Conservation (phyloP, 2,329 filamentous ascomycete species). For the Shiraia sp. region DNA sequence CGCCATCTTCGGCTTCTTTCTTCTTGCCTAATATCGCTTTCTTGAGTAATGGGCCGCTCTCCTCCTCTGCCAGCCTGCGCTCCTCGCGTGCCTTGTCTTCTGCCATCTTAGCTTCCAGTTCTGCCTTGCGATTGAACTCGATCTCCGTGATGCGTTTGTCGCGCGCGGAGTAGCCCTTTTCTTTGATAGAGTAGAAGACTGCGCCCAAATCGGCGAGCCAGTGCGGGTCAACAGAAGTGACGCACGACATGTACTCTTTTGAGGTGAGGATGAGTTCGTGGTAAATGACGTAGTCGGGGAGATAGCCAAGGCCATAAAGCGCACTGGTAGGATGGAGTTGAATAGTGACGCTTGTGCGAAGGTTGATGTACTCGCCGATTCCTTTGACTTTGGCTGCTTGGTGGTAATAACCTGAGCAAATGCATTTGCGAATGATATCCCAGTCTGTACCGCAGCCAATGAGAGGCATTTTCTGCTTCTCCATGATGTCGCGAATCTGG, state of each 20-base stretch:
- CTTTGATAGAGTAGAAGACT: conserved; percentile 96
- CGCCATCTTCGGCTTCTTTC: conserved; percentile 40
- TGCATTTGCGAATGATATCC: conserved; percentile 93
- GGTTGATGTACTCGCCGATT: conserved; percentile 95
- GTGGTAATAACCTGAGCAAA: conserved; percentile 97
- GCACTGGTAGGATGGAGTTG: conserved; percentile 93
- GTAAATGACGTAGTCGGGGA: conserved; percentile 96
- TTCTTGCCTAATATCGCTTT: conserved; percentile 29
- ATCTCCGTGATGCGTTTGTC: conserved; percentile 87
- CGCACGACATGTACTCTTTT: conserved; percentile 97
- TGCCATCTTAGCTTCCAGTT: conserved; percentile 91
- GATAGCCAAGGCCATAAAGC: conserved; percentile 87
- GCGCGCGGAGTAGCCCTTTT: conserved; percentile 90
- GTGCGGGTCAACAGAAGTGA: conserved; percentile 93
- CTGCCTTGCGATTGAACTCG: conserved; percentile 90
- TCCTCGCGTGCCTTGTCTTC: conserved; percentile 75
- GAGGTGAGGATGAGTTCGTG: conserved; percentile 96
- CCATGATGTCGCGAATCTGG: conserved; percentile 92
- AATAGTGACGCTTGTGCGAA: conserved; percentile 90
- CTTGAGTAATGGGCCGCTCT: conserved; percentile 33
- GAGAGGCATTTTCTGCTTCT: conserved; percentile 86
- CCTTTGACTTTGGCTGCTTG: conserved; percentile 96
- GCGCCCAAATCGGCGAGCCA: conserved; percentile 97
- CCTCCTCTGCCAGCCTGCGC: conserved; percentile 49
- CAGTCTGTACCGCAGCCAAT: conserved; percentile 93